phyloP scores from a whole-genome alignment of 208 protist species.

The Trypanosoma rangeli region DNA sequence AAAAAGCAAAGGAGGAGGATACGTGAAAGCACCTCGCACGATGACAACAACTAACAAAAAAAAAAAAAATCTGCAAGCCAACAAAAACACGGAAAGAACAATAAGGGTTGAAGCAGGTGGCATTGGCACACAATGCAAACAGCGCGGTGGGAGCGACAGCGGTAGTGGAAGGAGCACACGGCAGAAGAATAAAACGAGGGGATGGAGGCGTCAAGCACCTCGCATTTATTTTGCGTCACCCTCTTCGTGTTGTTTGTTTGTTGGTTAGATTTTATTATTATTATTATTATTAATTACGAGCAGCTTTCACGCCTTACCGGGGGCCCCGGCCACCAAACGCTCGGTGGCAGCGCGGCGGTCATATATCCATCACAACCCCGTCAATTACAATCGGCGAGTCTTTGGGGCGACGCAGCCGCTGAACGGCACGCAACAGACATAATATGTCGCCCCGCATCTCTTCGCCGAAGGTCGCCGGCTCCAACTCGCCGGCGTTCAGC shows the following conservation, averaged over 20 bases:
- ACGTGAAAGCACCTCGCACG: neutral
- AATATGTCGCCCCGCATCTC: constrained; percentile 40
- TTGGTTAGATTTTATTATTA: too few species aligned
- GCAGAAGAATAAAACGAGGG: too few species aligned
- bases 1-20: constrained; percentile 14
- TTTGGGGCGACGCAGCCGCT: constrained; percentile 50
- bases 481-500: constrained; percentile 24
- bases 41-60: too few species aligned
- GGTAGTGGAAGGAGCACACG: too few species aligned
- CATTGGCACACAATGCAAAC: too few species aligned
- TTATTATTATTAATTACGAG: too few species aligned
- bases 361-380: constrained; percentile 76
- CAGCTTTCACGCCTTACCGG: too few species aligned
- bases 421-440: constrained; percentile 52
- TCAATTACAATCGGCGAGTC: constrained; percentile 76
- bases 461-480: constrained; percentile 36
- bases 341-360: neutral
- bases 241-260: too few species aligned
- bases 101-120: neutral
- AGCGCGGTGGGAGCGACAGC: too few species aligned
- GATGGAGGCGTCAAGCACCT: too few species aligned
- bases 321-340: neutral
- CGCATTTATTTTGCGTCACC: too few species aligned
- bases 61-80: neutral
- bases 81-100: neutral